These are phyloP conservation scores for Silene latifolia DNA, from an alignment of 148 eudicot genomes.

Conservation along the genomic window DNA sequence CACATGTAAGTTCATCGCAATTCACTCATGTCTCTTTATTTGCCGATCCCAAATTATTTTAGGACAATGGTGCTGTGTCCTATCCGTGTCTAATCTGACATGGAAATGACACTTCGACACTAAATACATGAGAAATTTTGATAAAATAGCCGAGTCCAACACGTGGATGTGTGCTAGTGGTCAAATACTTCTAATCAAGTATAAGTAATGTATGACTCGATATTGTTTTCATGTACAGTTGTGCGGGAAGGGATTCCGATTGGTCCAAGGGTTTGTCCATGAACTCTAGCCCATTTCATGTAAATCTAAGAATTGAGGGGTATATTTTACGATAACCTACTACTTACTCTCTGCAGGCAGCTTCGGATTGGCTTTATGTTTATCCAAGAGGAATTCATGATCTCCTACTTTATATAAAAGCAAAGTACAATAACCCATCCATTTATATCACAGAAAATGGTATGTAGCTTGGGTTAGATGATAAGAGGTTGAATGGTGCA, in stretches of 20 bases:
- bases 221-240: slow-evolving; percentile 21
- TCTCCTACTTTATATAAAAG: slow-evolving; percentile 18
- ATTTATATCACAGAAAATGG: slow-evolving; percentile 37
- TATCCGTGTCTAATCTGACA: not conserved
- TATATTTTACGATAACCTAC: not conserved
- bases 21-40: not conserved
- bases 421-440: slow-evolving; percentile 24
- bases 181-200: not conserved
- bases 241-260: slow-evolving; percentile 43
- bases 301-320: not conserved
- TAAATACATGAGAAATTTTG: too few relatives aligned
- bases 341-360: slow-evolving; percentile 28
- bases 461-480: not conserved
- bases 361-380: slow-evolving; percentile 38
- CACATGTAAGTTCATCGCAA: slow-evolving; percentile 32
- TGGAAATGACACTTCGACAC: not conserved
- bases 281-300: not conserved
- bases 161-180: too few relatives aligned
- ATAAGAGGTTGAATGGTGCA: not conserved
- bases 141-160: too few relatives aligned
- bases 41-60: not conserved
- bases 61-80: not conserved
- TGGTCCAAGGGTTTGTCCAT: slow-evolving; percentile 40
- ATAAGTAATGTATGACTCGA: not conserved
- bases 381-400: slow-evolving; percentile 37